Evolutionary conservation across 1,284 basidiomycete genomes (phyloP).

Genomic region (Takashimella tepidaria): DNA sequence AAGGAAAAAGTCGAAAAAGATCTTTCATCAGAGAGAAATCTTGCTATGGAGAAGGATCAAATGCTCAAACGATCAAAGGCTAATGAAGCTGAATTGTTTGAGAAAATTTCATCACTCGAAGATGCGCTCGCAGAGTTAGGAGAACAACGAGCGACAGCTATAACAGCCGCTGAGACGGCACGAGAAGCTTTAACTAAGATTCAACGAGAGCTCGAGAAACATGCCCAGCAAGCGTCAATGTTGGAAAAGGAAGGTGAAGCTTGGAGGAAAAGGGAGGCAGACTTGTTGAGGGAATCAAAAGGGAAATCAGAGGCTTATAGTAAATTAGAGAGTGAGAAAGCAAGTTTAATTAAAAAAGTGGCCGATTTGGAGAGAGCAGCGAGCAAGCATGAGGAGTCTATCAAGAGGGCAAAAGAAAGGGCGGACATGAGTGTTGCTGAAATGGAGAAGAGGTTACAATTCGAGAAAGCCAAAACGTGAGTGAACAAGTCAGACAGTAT

Average conservation of each 20-base stretch:
- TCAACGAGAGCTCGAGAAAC: constrained; percentile 62
- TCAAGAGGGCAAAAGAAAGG: constrained; percentile 68
- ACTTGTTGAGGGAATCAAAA: constrained; percentile 49
- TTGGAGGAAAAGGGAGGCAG: constrained; percentile 62
- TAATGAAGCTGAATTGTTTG: constrained; percentile 75
- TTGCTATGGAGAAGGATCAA: constrained; percentile 77
- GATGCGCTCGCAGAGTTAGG: constrained; percentile 78
- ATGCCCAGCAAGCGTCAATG: constrained; percentile 73
- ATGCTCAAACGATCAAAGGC: constrained; percentile 81
- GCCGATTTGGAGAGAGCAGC: constrained; percentile 70
- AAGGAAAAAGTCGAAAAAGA: constrained; percentile 75
- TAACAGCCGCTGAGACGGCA: constrained; percentile 15
- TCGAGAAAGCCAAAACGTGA: constrained; percentile 64
- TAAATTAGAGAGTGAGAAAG: constrained; percentile 52
- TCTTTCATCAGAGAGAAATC: constrained; percentile 72
- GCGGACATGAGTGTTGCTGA: constrained; percentile 64
- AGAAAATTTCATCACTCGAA: constrained; percentile 75
- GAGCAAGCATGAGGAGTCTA: constrained; percentile 72
- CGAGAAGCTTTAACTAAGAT: constrained; percentile 26
- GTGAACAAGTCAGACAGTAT: constrained; percentile 29
- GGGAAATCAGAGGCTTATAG: constrained; percentile 27
- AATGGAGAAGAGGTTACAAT: constrained; percentile 64
- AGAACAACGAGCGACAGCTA: constrained; percentile 74
- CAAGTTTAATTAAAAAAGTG: constrained; percentile 59
- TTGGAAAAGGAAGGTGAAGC: constrained; percentile 71